Evolutionary conservation across 768 basidiomycete genomes (phyloP).

Genomic region (Gloeophyllum trabeum): DNA sequence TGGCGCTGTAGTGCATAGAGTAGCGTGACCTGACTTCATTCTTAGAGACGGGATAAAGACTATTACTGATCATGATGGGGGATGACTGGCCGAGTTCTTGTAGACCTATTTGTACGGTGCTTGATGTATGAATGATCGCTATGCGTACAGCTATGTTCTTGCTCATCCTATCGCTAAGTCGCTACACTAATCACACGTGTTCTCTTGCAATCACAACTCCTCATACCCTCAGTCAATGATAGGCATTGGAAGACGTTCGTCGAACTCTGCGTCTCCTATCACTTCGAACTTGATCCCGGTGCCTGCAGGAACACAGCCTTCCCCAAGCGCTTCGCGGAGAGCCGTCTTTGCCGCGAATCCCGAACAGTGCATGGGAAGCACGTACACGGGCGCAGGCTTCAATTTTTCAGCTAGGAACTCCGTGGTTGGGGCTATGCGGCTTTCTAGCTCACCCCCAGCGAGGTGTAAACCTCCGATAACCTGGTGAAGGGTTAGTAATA

Average conservation of each 20-base stretch:
- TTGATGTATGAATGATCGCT: too few species aligned
- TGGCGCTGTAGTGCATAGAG: too few species aligned
- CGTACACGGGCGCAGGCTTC: conserved; percentile 50
- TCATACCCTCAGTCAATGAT: too few species aligned
- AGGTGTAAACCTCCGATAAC: conserved; percentile 78
- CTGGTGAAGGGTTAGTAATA: conserved; percentile 22
- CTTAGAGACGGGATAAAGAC: too few species aligned
- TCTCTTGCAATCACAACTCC: too few species aligned
- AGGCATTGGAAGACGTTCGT: not conserved
- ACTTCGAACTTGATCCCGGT: conserved; percentile 59
- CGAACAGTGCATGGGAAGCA: conserved; percentile 81
- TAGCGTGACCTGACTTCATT: too few species aligned
- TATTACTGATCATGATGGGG: too few species aligned
- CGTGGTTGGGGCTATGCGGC: conserved; percentile 59
- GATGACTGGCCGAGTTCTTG: too few species aligned
- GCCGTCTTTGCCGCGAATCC: conserved; percentile 71
- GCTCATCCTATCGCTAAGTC: too few species aligned
- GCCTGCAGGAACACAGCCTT: conserved; percentile 69
- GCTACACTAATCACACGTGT: too few species aligned
- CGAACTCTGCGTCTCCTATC: conserved; percentile 23
- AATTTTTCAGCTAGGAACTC: conserved; percentile 55
- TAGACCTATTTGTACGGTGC: too few species aligned
- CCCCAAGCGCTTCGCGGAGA: conserved; percentile 56
- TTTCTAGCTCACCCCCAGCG: conserved; percentile 53
- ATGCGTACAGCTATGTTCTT: too few species aligned